A percentile compares a stretch with the other conserved stretches of the same genome.
Conservation (phyloP, 2,329 filamentous ascomycete species). For the Pseudogymnoascus sp. region DNA sequence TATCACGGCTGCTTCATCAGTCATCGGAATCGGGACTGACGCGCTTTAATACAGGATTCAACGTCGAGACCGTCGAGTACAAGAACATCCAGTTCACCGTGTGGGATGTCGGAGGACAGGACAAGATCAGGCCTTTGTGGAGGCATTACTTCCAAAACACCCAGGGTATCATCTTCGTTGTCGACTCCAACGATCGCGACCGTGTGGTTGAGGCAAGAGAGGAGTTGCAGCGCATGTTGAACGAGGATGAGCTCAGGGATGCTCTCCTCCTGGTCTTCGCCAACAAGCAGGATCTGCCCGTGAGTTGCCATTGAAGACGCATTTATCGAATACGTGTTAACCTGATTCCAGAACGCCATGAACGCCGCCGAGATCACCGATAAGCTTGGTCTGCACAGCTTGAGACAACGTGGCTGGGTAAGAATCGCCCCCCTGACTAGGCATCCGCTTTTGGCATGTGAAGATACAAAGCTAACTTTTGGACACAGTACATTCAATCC, state of each 20-base stretch:
- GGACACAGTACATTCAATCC: constrained; percentile 87
- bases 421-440: constrained; percentile 33
- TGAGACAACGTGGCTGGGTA: constrained; percentile 99
- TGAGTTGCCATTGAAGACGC: constrained; percentile 45
- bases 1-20: not conserved
- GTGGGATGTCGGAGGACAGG: constrained; percentile 99
- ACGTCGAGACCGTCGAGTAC: constrained; percentile 99
- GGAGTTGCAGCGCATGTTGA: constrained; percentile 96
- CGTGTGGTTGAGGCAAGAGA: constrained; percentile 95
- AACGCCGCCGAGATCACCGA: constrained; percentile 99
- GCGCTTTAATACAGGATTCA: constrained; percentile 63
- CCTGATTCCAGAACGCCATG: constrained; percentile 78
- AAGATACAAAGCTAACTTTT: constrained; percentile 17
- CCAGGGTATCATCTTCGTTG: constrained; percentile 99
- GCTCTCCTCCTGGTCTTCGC: constrained; percentile 95
- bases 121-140: constrained; percentile 99
- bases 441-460: constrained; percentile 5
- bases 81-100: constrained; percentile 99
- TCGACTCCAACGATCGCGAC: constrained; percentile 97
- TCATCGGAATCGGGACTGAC: not conserved
- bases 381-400: constrained; percentile 98
- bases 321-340: constrained; percentile 18
- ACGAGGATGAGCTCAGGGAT: constrained; percentile 97
- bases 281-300: constrained; percentile 99
- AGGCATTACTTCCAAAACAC: constrained; percentile 99